These are phyloP conservation scores for Acorus gramineus DNA, from an alignment of 106 monocot species.

Conservation along the genomic window DNA sequence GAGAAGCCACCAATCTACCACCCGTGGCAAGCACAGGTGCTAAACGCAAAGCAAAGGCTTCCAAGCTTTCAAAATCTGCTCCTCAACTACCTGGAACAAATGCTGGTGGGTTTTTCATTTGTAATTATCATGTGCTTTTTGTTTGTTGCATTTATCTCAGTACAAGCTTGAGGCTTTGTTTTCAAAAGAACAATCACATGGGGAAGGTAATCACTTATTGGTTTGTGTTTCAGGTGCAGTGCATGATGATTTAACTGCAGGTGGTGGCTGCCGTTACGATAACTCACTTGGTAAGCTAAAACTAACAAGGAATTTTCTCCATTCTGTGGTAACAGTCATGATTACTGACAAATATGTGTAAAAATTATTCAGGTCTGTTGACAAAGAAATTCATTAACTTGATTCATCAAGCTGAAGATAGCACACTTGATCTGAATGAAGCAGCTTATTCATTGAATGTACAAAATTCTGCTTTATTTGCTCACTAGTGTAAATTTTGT, in stretches of 20 bases:
- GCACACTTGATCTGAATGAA: conserved; percentile 88
- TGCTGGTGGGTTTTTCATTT: conserved; percentile 27
- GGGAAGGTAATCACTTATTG: not conserved
- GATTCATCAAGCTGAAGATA: conserved; percentile 84
- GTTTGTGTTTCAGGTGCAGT: conserved; percentile 20
- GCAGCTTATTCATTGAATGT: conserved; percentile 88
- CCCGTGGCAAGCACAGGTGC: conserved; percentile 7
- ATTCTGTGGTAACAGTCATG: conserved; percentile 1
- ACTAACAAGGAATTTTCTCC: not conserved
- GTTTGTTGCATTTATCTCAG: not conserved
- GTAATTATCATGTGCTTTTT: not conserved
- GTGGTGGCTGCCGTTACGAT: conserved; percentile 66
- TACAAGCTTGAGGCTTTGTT: not conserved
- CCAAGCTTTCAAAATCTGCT: conserved; percentile 26
- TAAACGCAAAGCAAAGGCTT: conserved; percentile 36
- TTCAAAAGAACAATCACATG: not conserved
- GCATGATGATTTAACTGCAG: conserved; percentile 18
- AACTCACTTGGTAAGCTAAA: conserved; percentile 69
- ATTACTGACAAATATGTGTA: not conserved
- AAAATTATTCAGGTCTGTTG: conserved; percentile 50
- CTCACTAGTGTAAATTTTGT: no score
- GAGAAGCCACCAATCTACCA: conserved; percentile 20
- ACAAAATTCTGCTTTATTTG: conserved; percentile 10
- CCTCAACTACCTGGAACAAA: conserved; percentile 17
- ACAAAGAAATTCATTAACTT: conserved; percentile 93